Base-by-base conservation (phyloP, 2,329 filamentous ascomycete species). In the Metarhizium robertsii region DNA sequence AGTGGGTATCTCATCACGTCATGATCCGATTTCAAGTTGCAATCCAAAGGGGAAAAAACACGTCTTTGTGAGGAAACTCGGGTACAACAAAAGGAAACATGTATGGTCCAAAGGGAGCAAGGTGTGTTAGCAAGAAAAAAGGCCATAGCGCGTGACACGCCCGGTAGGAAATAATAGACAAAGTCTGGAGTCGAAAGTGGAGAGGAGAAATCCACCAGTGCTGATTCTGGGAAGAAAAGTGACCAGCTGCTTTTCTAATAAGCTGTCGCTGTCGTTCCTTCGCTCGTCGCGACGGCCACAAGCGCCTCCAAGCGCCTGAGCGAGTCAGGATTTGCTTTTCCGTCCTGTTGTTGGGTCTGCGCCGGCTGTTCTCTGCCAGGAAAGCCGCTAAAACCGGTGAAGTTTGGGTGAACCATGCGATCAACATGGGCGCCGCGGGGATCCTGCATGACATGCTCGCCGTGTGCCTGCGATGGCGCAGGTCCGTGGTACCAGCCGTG, bases 401-500 rank as follows among this genome's bases (percentile, higher is more conserved):
- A 71, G 60, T 83, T 83, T 2, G 80, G 80, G 55, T 83, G 80
- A 4, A 80, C 72, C 67, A 83, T 81, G 16, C 79, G 75, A 45
- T 82, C 79, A 2, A 81, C 78, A 49, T 77, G 76, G 2, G 75
- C 71, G 34, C 67, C 66, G 36, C 70, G 66, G 2, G 63, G 59
- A n/a, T 71, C 68, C 25, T 67, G 64, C 14, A 62, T 57, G 1
- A 60, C 57, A 3, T 61, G 62, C 1, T 63, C 60, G 13, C 64
- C 65, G 6, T 69, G 67, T 55, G 74, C 73, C 18, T 71, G 69
- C 2, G 68, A 64, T 0, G 69, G 65, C 13, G 70, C 65, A 0
- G 78, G 77, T 0, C 78, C 78, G 45, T 88, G 83, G 62, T 90
- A 90, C 86, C 87, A 91, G 1, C 79, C 87, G 57, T 86, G 84